A percentile compares a stretch with the other conserved stretches of the same genome.
These are phyloP conservation scores for Apiospora phragmitis DNA, from an alignment of 2,329 filamentous ascomycete species.

Conservation along the genomic window DNA sequence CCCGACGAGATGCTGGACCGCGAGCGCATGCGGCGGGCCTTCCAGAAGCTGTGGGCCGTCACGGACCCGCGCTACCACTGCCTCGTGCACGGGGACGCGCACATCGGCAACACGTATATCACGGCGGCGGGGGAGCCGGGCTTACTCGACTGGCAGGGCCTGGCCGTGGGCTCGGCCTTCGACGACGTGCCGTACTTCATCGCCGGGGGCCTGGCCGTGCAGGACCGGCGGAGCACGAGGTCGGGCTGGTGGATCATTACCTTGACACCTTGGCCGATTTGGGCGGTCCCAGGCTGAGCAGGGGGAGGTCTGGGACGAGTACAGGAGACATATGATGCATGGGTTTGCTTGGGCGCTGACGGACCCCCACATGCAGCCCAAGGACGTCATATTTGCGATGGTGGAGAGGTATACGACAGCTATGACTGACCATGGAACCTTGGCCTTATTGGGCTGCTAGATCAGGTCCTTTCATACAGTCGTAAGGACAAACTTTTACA, in stretches of 20 bases:
- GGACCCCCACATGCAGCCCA: conserved; percentile 30
- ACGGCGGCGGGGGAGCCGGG: conserved; percentile 20
- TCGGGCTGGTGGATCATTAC: conserved; percentile 31
- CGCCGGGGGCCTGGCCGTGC: conserved; percentile 26
- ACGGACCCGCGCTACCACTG: conserved; percentile 28
- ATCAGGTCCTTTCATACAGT: too few relatives aligned
- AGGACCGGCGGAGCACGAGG: conserved; percentile 30
- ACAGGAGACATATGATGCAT: conserved; percentile 28
- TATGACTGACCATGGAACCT: conserved; percentile 29
- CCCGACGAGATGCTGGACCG: conserved; percentile 22
- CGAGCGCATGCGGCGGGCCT: conserved; percentile 23
- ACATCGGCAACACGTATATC: conserved; percentile 31
- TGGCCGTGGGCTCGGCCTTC: conserved; percentile 30
- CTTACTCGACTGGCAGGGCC: conserved; percentile 35
- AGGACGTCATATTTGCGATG: conserved; percentile 29
- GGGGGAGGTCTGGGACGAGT: conserved; percentile 27
- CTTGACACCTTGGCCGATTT: conserved; percentile 20
- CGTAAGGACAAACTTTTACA: too few relatives aligned
- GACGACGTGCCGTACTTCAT: conserved; percentile 35
- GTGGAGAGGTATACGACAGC: conserved; percentile 27
- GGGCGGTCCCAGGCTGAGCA: conserved; percentile 24
- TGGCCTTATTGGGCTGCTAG: conserved; percentile 25
- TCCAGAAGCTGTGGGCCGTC: conserved; percentile 22
- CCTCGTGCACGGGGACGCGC: conserved; percentile 31
- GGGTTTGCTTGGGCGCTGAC: conserved; percentile 31